phyloP scores from a whole-genome alignment of 2,329 filamentous ascomycete species.

The Lachnellula suecica region DNA sequence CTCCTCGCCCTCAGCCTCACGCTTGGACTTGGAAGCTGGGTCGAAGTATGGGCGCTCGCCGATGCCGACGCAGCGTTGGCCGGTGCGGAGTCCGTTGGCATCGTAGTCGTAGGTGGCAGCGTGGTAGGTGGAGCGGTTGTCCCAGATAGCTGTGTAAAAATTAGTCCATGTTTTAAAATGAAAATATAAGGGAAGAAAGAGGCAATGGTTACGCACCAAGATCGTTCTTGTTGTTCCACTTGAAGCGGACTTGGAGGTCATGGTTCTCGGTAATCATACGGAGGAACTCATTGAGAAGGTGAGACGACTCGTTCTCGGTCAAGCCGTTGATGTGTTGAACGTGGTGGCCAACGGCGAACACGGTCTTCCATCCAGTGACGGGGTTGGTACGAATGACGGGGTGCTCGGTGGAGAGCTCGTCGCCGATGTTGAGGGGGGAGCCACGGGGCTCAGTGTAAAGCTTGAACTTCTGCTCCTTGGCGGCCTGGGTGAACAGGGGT shows the following conservation, averaged over 20 bases:
- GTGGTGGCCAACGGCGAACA: slow-evolving; percentile 48
- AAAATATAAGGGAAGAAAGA: no score
- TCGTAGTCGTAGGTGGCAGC: slow-evolving; percentile 63
- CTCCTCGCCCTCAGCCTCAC: slow-evolving; percentile 53
- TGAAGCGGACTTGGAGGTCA: slow-evolving; percentile 55
- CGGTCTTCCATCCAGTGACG: slow-evolving; percentile 46
- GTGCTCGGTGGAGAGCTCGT: slow-evolving; percentile 40
- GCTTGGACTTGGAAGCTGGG: slow-evolving; percentile 53
- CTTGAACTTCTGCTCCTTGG: slow-evolving; percentile 42
- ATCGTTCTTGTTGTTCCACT: slow-evolving; percentile 51
- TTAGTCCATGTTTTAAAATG: neutral
- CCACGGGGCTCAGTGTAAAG: slow-evolving; percentile 48
- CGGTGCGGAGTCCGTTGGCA: slow-evolving; percentile 42
- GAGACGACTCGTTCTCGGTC: slow-evolving; percentile 51
- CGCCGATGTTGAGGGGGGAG: slow-evolving; percentile 56
- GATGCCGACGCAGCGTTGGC: slow-evolving; percentile 47
- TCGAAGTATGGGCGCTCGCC: slow-evolving; percentile 58
- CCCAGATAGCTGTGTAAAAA: slow-evolving; percentile 57
- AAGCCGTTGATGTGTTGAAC: slow-evolving; percentile 55
- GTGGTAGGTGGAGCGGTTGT: slow-evolving; percentile 54
- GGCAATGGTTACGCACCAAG: slow-evolving; percentile 30
- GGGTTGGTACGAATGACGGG: slow-evolving; percentile 59
- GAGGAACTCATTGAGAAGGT: slow-evolving; percentile 31
- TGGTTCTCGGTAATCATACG: slow-evolving; percentile 52
- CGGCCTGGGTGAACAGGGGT: slow-evolving; percentile 49